A percentile compares a stretch with the other conserved stretches of the same genome.
Evolutionary conservation across 2,329 filamentous ascomycete species (phyloP).

Genomic region (Akanthomyces dipterigenus): DNA sequence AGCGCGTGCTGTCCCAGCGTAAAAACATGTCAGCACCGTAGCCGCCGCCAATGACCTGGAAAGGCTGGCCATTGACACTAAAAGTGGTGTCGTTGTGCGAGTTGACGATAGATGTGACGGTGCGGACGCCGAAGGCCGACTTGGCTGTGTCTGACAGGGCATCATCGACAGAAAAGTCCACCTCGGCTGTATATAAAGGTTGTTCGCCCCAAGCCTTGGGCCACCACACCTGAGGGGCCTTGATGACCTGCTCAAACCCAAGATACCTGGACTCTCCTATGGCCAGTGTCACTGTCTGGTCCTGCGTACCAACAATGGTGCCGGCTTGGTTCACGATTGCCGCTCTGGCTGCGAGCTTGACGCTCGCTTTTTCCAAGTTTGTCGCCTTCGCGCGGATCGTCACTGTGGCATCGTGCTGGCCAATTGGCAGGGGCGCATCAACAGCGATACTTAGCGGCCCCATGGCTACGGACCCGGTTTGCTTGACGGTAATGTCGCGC

Average conservation of each 20-base stretch:
- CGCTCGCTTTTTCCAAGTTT: slow-evolving; percentile 33
- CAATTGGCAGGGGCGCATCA: slow-evolving; percentile 26
- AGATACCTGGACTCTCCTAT: slow-evolving; percentile 33
- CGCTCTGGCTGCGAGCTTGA: slow-evolving; percentile 30
- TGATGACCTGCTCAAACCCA: slow-evolving; percentile 25
- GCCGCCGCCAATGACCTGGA: slow-evolving; percentile 55
- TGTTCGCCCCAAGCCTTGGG: slow-evolving; percentile 53
- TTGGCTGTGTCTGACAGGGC: slow-evolving; percentile 23
- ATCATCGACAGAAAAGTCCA: slow-evolving; percentile 24
- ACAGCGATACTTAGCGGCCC: slow-evolving; percentile 39
- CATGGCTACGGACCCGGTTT: slow-evolving; percentile 44
- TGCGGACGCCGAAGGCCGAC: slow-evolving; percentile 23
- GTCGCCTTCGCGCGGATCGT: slow-evolving; percentile 31
- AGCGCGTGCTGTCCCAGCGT: slow-evolving; percentile 44
- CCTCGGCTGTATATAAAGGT: slow-evolving; percentile 37
- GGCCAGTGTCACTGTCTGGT: slow-evolving; percentile 28
- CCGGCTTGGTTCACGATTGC: slow-evolving; percentile 29
- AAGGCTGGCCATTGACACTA: slow-evolving; percentile 47
- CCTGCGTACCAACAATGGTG: slow-evolving; percentile 20
- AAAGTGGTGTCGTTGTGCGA: slow-evolving; percentile 48
- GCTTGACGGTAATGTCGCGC: slow-evolving; percentile 49
- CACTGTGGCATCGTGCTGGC: slow-evolving; percentile 23
- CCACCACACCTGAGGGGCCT: slow-evolving; percentile 52
- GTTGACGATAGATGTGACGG: slow-evolving; percentile 44
- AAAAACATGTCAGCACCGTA: slow-evolving; percentile 57